A percentile compares a stretch with the other conserved stretches of the same genome.
phyloP scores from a whole-genome alignment of 371 early-diverging fungal species.

The Rhizopus arrhizus region DNA sequence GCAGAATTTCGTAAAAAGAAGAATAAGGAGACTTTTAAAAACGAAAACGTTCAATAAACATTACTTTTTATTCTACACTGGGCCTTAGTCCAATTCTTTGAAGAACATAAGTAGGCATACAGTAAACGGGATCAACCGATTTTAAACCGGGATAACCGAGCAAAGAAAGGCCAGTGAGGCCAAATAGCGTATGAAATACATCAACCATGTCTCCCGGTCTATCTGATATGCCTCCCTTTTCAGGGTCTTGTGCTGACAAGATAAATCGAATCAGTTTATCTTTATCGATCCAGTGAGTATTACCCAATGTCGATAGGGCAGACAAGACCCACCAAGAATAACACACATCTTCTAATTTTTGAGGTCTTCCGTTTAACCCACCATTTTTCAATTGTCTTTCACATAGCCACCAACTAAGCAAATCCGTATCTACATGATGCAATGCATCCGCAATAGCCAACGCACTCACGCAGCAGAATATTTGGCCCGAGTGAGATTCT shows the following conservation, averaged over 20 bases:
- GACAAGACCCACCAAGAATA: slow-evolving; percentile 99
- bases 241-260: slow-evolving; percentile 82
- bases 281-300: slow-evolving; percentile 86
- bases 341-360: slow-evolving; percentile 98
- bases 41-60: not conserved
- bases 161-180: slow-evolving; percentile 89
- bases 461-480: slow-evolving; percentile 93
- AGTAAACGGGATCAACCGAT: slow-evolving; percentile 88
- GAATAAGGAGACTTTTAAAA: slow-evolving; percentile 1
- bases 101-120: slow-evolving; percentile 82
- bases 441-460: slow-evolving; percentile 78
- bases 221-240: slow-evolving; percentile 96
- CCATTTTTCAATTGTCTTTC: slow-evolving; percentile 93
- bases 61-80: no score
- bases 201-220: slow-evolving; percentile 92
- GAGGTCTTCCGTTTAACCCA: slow-evolving; percentile 96
- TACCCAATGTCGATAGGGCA: slow-evolving; percentile 82
- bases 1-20: slow-evolving; percentile 59
- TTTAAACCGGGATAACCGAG: slow-evolving; percentile 77
- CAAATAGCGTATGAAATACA: slow-evolving; percentile 97
- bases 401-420: slow-evolving; percentile 91
- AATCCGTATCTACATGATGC: slow-evolving; percentile 72
- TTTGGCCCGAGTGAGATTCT: slow-evolving; percentile 95
- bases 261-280: slow-evolving; percentile 82
- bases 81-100: slow-evolving; percentile 56